Evolutionary conservation across 1,284 basidiomycete species (phyloP).

Genomic region (Trichosporon inkin): DNA sequence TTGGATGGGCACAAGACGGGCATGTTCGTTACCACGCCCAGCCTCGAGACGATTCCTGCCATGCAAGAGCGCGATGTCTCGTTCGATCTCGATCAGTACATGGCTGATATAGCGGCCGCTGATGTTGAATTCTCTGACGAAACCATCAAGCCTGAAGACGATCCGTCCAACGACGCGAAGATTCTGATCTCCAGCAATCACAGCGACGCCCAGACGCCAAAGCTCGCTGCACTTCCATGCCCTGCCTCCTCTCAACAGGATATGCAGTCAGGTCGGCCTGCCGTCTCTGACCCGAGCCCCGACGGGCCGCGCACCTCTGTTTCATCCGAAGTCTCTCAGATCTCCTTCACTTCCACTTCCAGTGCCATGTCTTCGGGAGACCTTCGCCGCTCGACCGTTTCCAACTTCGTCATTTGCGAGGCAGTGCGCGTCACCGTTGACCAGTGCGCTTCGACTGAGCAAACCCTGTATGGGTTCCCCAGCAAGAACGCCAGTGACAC

Average conservation of each 20-base stretch:
- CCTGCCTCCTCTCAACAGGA: too few relatives aligned
- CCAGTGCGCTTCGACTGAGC: not conserved
- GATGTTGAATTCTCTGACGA: not conserved
- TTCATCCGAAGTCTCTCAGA: slow-evolving; percentile 1
- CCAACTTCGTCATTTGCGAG: slow-evolving; percentile 24
- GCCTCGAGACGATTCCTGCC: not conserved
- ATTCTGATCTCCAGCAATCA: not conserved
- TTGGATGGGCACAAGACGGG: not conserved
- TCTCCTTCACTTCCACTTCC: not conserved
- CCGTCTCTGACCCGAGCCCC: too few relatives aligned
- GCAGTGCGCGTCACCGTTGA: not conserved
- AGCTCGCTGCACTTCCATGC: too few relatives aligned
- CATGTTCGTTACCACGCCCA: not conserved
- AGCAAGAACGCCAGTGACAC: not conserved
- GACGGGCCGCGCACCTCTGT: not conserved
- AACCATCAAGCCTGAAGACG: not conserved
- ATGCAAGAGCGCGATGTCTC: slow-evolving; percentile 25
- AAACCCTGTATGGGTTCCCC: not conserved
- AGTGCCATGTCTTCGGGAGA: not conserved
- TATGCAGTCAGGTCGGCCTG: too few relatives aligned
- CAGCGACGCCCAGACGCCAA: too few relatives aligned
- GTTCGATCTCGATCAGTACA: slow-evolving; percentile 40
- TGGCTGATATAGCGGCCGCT: slow-evolving; percentile 24
- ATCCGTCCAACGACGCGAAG: not conserved
- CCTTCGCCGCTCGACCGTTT: slow-evolving; percentile 15